Evolutionary conservation across 2,329 filamentous ascomycete species (phyloP).

Genomic region (Emericellopsis cladophorae): DNA sequence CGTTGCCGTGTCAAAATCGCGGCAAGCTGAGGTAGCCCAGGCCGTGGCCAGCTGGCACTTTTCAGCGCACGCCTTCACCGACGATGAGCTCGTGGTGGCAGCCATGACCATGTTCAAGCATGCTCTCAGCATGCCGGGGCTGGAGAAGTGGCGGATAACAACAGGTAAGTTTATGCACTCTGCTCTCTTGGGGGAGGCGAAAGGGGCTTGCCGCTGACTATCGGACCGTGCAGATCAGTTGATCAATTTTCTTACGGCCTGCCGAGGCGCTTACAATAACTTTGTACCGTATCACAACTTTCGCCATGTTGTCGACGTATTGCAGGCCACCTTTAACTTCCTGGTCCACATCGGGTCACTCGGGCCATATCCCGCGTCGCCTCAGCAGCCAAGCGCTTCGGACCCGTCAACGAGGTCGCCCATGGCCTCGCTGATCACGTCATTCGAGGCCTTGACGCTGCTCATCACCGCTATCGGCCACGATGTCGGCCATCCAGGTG

Average conservation of each 20-base stretch:
- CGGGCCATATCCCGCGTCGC: conserved; percentile 45
- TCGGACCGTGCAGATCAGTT: conserved; percentile 52
- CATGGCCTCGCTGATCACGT: conserved; percentile 63
- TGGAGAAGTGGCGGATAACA: conserved; percentile 69
- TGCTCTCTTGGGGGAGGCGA: background rate
- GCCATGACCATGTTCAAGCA: conserved; percentile 86
- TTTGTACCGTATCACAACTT: conserved; percentile 99
- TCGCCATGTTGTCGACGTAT: conserved; percentile 88
- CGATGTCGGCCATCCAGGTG: conserved; percentile 92
- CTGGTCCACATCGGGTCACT: conserved; percentile 68
- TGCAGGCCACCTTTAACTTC: conserved; percentile 88
- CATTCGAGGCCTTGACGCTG: conserved; percentile 79
- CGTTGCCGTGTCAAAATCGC: conserved; percentile 53
- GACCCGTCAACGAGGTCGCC: conserved; percentile 33
- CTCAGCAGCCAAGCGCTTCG: too few species aligned
- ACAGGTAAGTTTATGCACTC: conserved; percentile 43
- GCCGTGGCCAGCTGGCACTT: conserved; percentile 76
- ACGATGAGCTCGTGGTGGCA: conserved; percentile 81
- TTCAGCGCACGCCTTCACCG: conserved; percentile 75
- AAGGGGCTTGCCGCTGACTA: conserved; percentile 12
- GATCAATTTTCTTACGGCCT: conserved; percentile 74
- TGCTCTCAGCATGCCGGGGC: conserved; percentile 66
- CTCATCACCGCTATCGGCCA: conserved; percentile 95
- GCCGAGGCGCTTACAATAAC: conserved; percentile 86
- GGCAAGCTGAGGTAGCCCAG: conserved; percentile 51